phyloP scores from a whole-genome alignment of 495 filamentous ascomycete genomes.

The Penicillium simplicissimum region DNA sequence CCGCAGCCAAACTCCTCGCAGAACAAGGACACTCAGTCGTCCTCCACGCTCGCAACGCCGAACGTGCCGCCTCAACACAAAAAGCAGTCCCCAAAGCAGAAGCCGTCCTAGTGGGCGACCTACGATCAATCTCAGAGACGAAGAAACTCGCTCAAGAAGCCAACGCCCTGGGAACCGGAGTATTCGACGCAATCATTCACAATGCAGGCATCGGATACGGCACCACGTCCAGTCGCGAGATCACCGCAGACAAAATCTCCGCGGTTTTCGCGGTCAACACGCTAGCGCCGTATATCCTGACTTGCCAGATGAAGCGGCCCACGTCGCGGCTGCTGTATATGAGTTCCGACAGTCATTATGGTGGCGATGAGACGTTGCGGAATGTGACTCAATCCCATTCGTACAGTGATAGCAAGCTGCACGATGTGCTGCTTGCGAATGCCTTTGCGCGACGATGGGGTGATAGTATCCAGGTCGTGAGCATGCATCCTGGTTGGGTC shows the following conservation, averaged over 20 bases:
- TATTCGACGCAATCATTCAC: constrained; percentile 59
- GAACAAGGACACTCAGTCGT: constrained; percentile 55
- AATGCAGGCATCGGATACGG: constrained; percentile 55
- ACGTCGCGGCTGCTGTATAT: constrained; percentile 51
- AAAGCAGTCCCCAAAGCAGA: constrained; percentile 49
- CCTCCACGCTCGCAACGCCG: constrained; percentile 56
- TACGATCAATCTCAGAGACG: constrained; percentile 52
- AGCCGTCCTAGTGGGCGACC: constrained; percentile 52
- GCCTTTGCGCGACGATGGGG: constrained; percentile 52
- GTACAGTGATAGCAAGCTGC: constrained; percentile 56
- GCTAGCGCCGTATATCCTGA: constrained; percentile 58
- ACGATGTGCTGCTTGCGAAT: constrained; percentile 55
- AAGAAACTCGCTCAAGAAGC: constrained; percentile 54
- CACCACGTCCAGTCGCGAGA: constrained; percentile 30
- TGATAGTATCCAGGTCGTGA: constrained; percentile 47
- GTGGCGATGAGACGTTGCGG: constrained; percentile 46
- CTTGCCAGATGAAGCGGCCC: constrained; percentile 52
- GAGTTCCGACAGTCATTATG: constrained; percentile 51
- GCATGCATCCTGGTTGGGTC: constrained; percentile 64
- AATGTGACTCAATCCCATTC: constrained; percentile 36
- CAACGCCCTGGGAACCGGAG: constrained; percentile 39
- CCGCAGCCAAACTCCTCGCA: constrained; percentile 50
- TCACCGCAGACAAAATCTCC: constrained; percentile 49
- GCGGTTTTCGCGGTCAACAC: constrained; percentile 58
- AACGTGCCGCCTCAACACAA: constrained; percentile 47